These are phyloP conservation scores for Adansonia madagascariensis DNA, from an alignment of 441 rosid species.

Conservation along the genomic window DNA sequence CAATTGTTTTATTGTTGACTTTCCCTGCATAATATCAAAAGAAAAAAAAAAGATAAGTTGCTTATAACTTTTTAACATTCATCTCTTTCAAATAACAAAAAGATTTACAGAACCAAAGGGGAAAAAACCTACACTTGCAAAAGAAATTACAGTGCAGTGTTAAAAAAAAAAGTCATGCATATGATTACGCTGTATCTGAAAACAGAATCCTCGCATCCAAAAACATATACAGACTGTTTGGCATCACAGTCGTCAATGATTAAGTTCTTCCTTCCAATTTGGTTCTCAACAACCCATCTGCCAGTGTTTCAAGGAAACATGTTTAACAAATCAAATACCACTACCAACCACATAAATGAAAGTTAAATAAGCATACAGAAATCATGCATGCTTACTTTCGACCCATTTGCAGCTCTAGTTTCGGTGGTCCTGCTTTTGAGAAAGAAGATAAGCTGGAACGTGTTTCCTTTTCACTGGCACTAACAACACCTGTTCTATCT, in stretches of 20 bases:
- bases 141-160: neutral
- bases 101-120: neutral
- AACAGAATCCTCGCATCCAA: conserved; percentile 96
- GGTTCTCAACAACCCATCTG: conserved; percentile 98
- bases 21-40: conserved; percentile 62
- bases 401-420: conserved; percentile 95
- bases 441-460: conserved; percentile 47
- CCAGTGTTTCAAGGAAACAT: conserved; percentile 25
- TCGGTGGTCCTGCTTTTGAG: conserved; percentile 84
- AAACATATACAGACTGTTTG: conserved; percentile 85
- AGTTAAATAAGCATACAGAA: neutral
- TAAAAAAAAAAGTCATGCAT: neutral
- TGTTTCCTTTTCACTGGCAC: conserved; percentile 53
- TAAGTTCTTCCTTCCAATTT: conserved; percentile 80
- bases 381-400: conserved; percentile 68
- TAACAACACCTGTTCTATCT: conserved; percentile 76
- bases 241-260: conserved; percentile 89
- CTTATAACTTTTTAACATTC: conserved; percentile 16
- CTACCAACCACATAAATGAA: conserved; percentile 18
- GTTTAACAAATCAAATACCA: conserved; percentile 16
- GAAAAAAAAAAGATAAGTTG: conserved; percentile 21
- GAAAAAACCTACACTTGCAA: conserved; percentile 4
- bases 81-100: neutral
- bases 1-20: conserved; percentile 92
- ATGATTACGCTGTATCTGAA: conserved; percentile 76